phyloP scores from a whole-genome alignment of 2,329 filamentous ascomycete genomes.

The Phialophora expanda region DNA sequence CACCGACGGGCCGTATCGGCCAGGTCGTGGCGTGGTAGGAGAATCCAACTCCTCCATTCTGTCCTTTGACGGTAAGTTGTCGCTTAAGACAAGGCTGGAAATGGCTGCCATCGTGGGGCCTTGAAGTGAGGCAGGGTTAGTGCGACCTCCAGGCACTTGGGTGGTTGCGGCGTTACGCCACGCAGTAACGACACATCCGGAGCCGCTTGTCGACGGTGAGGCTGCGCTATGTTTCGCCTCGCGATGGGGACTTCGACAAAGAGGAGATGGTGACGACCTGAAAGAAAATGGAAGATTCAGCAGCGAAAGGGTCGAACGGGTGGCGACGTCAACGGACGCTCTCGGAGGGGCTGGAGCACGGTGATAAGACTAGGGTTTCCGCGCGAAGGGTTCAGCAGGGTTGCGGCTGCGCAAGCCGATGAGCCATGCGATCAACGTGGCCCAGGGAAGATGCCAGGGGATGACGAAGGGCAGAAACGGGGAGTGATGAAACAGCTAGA shows the following conservation, averaged over 20 bases:
- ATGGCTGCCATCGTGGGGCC: conserved; percentile 33
- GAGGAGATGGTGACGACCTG: background rate
- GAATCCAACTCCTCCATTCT: conserved; percentile 35
- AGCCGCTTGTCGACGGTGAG: conserved; percentile 16
- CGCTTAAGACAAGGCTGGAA: conserved; percentile 35
- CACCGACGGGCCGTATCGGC: conserved; percentile 20
- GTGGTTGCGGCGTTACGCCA: conserved; percentile 32
- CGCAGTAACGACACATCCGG: conserved; percentile 29
- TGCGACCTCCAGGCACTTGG: conserved; percentile 22
- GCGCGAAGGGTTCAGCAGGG: conserved; percentile 27
- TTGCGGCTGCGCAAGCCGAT: conserved; percentile 26
- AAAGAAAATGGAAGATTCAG: conserved; percentile 9
- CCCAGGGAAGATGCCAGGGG: conserved; percentile 10
- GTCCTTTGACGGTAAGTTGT: conserved; percentile 28
- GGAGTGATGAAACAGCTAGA: conserved; percentile 11
- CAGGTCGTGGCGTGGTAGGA: conserved; percentile 36
- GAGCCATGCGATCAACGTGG: conserved; percentile 25
- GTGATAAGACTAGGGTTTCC: conserved; percentile 30
- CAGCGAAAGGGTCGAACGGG: conserved; percentile 12
- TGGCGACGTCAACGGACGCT: conserved; percentile 29
- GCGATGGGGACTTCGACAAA: background rate
- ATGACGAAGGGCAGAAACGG: conserved; percentile 13
- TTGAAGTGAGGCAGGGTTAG: conserved; percentile 20
- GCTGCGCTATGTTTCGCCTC: conserved; percentile 15
- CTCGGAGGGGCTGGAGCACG: conserved; percentile 30